Conservation (phyloP, 2,329 filamentous ascomycete genomes). For the Colletotrichum salicis region DNA sequence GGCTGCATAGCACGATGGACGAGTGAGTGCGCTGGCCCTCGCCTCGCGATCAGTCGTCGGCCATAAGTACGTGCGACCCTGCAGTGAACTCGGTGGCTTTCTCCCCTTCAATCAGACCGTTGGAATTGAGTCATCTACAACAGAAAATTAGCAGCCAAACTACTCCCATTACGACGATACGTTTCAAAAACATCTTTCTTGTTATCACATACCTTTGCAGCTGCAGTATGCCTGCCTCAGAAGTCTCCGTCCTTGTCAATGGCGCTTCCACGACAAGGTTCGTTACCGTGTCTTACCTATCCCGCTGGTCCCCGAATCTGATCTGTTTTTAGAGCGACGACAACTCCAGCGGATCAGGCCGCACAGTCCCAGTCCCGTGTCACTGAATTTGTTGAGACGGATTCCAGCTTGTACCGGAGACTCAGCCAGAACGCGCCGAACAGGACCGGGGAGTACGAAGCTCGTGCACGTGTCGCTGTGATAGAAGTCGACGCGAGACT, state of each 20-base stretch:
- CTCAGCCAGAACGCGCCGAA: background rate
- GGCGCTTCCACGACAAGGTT: background rate
- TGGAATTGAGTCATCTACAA: background rate
- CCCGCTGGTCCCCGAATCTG: background rate
- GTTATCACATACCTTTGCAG: background rate
- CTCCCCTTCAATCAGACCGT: background rate
- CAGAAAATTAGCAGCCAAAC: background rate
- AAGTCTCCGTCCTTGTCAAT: conserved; percentile 5
- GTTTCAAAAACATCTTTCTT: background rate
- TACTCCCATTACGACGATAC: background rate
- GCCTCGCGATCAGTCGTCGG: background rate
- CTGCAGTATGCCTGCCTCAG: background rate
- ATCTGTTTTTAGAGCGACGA: background rate
- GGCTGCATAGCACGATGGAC: background rate
- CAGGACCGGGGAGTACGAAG: background rate
- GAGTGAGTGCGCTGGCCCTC: background rate
- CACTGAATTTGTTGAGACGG: background rate
- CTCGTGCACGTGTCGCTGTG: background rate
- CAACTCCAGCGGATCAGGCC: background rate
- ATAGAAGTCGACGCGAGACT: background rate
- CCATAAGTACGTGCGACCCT: background rate
- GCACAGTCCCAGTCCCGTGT: background rate
- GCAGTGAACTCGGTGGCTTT: background rate
- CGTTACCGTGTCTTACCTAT: background rate
- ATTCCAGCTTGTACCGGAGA: background rate